These are phyloP conservation scores for Cylindrodendrum hubeiense DNA, from an alignment of 2,329 filamentous ascomycete genomes.

Conservation along the genomic window DNA sequence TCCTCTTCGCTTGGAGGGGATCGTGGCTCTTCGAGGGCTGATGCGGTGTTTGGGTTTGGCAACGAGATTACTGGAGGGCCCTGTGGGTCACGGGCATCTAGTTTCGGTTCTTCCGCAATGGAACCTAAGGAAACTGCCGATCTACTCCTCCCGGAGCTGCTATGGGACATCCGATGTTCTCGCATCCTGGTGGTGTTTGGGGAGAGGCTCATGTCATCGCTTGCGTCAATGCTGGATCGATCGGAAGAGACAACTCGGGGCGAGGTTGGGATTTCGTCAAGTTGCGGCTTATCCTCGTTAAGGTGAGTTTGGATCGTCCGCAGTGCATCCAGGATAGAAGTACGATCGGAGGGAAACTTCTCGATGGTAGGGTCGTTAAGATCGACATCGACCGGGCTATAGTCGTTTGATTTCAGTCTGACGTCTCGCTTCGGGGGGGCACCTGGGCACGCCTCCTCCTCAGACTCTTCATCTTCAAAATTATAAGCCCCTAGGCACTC, in stretches of 20 bases:
- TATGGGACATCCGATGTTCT: conserved; percentile 49
- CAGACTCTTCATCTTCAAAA: conserved; percentile 48
- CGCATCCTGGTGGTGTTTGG: conserved; percentile 48
- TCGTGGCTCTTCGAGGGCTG: conserved; percentile 34
- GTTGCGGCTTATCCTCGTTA: conserved; percentile 52
- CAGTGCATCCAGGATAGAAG: conserved; percentile 59
- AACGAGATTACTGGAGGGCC: conserved; percentile 31
- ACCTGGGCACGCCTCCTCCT: conserved; percentile 42
- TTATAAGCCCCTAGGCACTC: conserved; percentile 59
- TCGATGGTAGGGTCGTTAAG: conserved; percentile 62
- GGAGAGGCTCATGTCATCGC: conserved; percentile 51
- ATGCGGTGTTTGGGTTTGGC: conserved; percentile 37
- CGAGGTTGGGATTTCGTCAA: conserved; percentile 52
- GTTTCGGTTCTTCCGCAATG: conserved; percentile 47
- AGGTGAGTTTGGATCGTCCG: conserved; percentile 60
- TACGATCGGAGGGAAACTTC: conserved; percentile 59
- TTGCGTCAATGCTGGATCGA: conserved; percentile 52
- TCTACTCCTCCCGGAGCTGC: conserved; percentile 51
- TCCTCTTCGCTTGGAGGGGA: conserved; percentile 53
- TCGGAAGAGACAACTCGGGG: conserved; percentile 51
- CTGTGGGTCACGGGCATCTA: background rate
- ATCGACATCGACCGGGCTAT: conserved; percentile 46
- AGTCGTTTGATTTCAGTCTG: conserved; percentile 33
- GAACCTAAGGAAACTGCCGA: conserved; percentile 58
- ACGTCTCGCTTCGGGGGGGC: conserved; percentile 32